A percentile compares a stretch with the other conserved stretches of the same genome.
Conservation (phyloP, 768 basidiomycete species). For the Heimioporus sp. region DNA sequence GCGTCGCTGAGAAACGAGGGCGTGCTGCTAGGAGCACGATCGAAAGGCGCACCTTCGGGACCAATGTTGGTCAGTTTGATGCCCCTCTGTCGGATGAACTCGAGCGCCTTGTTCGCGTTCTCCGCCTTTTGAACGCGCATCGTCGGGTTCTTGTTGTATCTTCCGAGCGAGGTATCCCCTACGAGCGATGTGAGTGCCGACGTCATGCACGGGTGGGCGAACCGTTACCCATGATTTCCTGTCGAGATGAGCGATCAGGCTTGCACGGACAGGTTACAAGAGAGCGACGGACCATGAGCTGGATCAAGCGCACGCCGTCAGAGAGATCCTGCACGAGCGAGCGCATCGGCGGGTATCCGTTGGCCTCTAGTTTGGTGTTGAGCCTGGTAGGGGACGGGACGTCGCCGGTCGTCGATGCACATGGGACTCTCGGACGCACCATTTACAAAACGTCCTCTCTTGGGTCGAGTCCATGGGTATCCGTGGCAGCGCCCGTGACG, state of each 20-base stretch:
- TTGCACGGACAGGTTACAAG: neutral
- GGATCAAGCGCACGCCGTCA: slow-evolving; percentile 93
- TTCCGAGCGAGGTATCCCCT: slow-evolving; percentile 92
- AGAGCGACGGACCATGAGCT: slow-evolving; percentile 70
- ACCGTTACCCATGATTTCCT: slow-evolving; percentile 94
- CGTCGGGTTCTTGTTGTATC: slow-evolving; percentile 86
- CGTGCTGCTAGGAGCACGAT: neutral
- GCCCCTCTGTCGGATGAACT: slow-evolving; percentile 91
- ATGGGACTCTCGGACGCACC: slow-evolving; percentile 44
- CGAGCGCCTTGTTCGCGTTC: slow-evolving; percentile 95
- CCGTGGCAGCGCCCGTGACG: neutral
- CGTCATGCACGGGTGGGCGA: neutral
- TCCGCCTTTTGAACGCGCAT: slow-evolving; percentile 97
- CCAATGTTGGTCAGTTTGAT: slow-evolving; percentile 98
- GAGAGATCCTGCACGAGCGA: slow-evolving; percentile 89
- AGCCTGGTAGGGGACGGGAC: slow-evolving; percentile 68
- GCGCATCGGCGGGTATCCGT: slow-evolving; percentile 83
- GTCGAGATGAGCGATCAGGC: slow-evolving; percentile 1
- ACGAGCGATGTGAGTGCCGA: slow-evolving; percentile 7
- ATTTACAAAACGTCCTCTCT: slow-evolving; percentile 89
- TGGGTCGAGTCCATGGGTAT: slow-evolving; percentile 42
- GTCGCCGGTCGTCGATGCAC: neutral
- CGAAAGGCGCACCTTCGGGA: slow-evolving; percentile 67
- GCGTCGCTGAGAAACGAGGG: slow-evolving; percentile 1
- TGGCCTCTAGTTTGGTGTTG: slow-evolving; percentile 88